A percentile compares a stretch with the other conserved stretches of the same genome.
These are phyloP conservation scores for Pleurotus tuoliensis DNA, from an alignment of 768 basidiomycete species.

Conservation along the genomic window DNA sequence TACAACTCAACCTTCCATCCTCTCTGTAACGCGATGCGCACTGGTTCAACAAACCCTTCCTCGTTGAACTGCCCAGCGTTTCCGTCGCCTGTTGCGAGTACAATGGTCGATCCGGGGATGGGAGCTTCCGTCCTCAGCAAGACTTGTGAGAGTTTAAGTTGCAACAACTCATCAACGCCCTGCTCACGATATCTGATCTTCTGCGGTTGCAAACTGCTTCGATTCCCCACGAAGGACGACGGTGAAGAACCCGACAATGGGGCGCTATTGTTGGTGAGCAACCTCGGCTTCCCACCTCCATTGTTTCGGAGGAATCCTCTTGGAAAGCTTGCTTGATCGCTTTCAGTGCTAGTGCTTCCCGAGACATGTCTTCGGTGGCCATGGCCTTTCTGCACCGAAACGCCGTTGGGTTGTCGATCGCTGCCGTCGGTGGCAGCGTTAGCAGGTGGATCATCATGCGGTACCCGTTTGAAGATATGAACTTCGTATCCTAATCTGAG, in stretches of 20 bases:
- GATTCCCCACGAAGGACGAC: constrained; percentile 11
- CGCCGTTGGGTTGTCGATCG: neutral
- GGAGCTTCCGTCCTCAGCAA: constrained; percentile 61
- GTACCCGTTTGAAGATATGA: constrained; percentile 65
- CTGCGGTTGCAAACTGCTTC: constrained; percentile 12
- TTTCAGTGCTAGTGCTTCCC: constrained; percentile 26
- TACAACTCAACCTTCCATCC: constrained; percentile 97
- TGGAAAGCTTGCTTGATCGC: constrained; percentile 8
- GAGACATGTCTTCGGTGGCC: constrained; percentile 26
- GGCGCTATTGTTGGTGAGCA: constrained; percentile 6
- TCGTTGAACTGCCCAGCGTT: constrained; percentile 91
- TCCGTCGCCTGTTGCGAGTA: constrained; percentile 92
- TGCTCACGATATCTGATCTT: constrained; percentile 75
- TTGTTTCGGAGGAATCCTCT: constrained; percentile 13
- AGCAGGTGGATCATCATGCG: constrained; percentile 43
- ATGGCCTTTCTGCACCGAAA: constrained; percentile 14
- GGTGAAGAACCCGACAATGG: neutral
- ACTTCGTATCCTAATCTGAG: constrained; percentile 74
- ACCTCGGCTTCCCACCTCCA: constrained; percentile 10
- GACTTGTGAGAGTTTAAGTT: constrained; percentile 88
- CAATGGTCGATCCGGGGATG: constrained; percentile 68
- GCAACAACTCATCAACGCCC: constrained; percentile 92
- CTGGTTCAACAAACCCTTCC: constrained; percentile 88
- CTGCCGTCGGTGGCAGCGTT: neutral
- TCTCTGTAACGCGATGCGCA: constrained; percentile 77